A percentile compares a stretch with the other conserved stretches of the same genome.
Conservation (phyloP, 441 rosid genomes). For the Pelargonium australe region DNA sequence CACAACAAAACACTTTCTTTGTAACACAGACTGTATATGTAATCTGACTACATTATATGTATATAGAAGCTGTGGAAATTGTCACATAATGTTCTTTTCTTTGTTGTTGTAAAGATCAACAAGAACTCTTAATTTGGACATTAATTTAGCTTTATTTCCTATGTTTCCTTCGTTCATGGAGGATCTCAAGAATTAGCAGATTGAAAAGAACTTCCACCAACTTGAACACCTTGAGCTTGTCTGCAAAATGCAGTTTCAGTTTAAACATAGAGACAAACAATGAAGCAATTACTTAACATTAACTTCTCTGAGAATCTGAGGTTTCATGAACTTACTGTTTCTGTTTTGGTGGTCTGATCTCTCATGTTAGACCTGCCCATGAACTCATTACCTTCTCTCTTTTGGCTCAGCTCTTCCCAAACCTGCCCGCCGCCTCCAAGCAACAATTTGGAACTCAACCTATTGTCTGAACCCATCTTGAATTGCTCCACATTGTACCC, state of each 20-base stretch:
- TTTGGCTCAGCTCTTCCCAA: slow-evolving; percentile 5
- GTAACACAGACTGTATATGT: no score
- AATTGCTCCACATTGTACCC: no score
- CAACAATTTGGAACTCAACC: neutral
- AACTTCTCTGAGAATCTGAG: neutral
- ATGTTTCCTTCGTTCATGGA: no score
- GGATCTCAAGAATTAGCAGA: slow-evolving; percentile 12
- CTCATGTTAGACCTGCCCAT: neutral
- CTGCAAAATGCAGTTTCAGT: slow-evolving; percentile 9
- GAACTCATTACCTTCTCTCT: slow-evolving; percentile 16
- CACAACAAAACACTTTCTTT: no score
- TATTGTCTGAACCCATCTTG: no score
- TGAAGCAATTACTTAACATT: neutral
- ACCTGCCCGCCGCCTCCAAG: neutral
- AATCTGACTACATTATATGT: no score
- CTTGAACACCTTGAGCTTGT: slow-evolving; percentile 8
- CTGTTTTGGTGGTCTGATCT: slow-evolving; percentile 12
- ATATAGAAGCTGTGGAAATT: no score
- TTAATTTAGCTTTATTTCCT: no score
- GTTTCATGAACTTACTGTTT: slow-evolving; percentile 17
- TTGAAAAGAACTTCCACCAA: slow-evolving; percentile 9
- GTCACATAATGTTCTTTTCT: no score
- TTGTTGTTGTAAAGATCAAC: no score
- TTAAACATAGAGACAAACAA: neutral
- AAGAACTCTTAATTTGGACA: no score